Evolutionary conservation across 208 protist genomes (phyloP), one percentile per base, ranked within the genome.

Genomic region (Angomonas ambiguus): DNA sequence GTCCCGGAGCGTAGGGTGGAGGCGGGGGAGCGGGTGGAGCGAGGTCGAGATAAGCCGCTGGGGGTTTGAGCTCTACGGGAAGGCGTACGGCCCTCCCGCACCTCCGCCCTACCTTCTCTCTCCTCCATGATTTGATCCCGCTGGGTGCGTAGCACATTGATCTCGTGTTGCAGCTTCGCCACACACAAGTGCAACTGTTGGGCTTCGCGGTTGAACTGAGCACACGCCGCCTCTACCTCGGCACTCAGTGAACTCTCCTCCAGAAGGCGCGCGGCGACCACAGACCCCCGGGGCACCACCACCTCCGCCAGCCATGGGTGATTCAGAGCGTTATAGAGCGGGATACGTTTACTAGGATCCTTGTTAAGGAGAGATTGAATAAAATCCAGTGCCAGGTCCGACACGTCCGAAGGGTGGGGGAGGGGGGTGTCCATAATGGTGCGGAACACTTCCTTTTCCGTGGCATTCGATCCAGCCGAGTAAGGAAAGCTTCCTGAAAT

Each of bases 401-500:
- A 87, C 67, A 97, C 91, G 57, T 74, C 78, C 0, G 65, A 51
- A 8, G 95, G 93, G 49, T 81, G 77, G 53, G 84, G 85, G 53
- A 97, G 82, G 10, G 83, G 85, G 0, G 83, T 85, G 64, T 91
- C 82, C 79, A 92, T 88, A 65, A 98, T 96, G 42, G 78, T 87
- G 16, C 79, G 77, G 72, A 97, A 97, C n/a, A 97, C 88, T 42
- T 93, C 88, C 85, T 97, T 77, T 80, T 93, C 79, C 73, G 88
- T 71, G 49, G 95, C 62, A 69, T 77, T 77, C 62, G 97, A 79
- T 73, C 97, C 83, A 0, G 87, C 78, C 6, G 84, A 92, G 69
- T 99, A 99, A 13, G 98, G 98, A 30, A 99, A 93, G 62, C 87
- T 95, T 45, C 97, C 98, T 33, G 96, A 97, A 4, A 99, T 82